phyloP scores from a whole-genome alignment of 495 filamentous ascomycete genomes.

The Neurospora sp. region DNA sequence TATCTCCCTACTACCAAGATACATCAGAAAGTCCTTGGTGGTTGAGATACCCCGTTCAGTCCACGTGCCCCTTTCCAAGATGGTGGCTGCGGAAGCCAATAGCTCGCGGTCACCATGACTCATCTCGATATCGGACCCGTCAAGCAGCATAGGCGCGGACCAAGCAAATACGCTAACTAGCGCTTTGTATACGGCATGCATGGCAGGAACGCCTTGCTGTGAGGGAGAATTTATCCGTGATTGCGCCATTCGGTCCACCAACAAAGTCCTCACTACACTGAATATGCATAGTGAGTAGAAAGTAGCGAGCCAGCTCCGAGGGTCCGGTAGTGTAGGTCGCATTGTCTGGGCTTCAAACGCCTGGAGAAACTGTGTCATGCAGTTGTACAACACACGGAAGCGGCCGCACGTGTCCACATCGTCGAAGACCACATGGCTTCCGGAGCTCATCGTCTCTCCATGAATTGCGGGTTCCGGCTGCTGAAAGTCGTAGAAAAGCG shows the following conservation, averaged over 20 bases:
- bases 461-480: constrained; percentile 37
- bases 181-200: constrained; percentile 39
- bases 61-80: constrained; percentile 35
- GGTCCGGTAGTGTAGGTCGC: constrained; percentile 25
- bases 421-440: constrained; percentile 24
- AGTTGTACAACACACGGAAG: constrained; percentile 35
- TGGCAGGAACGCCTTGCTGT: constrained; percentile 23
- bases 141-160: constrained; percentile 34
- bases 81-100: constrained; percentile 19
- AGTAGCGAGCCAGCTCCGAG: constrained; percentile 35
- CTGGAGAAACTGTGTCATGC: constrained; percentile 38
- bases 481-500: constrained; percentile 40
- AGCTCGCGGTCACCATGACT: constrained; percentile 26
- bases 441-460: constrained; percentile 28
- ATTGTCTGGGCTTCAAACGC: constrained; percentile 34
- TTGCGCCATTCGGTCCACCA: constrained; percentile 33
- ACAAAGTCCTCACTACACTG: constrained; percentile 37
- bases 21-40: constrained; percentile 33
- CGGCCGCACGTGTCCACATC: constrained; percentile 36
- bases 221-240: constrained; percentile 22
- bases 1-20: constrained; percentile 34
- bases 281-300: constrained; percentile 42
- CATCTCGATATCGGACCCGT: constrained; percentile 25
- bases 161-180: constrained; percentile 33
- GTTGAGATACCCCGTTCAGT: constrained; percentile 29